Evolutionary conservation across 2,329 filamentous ascomycete genomes (phyloP), one percentile per base, ranked within the genome.

Genomic region (Cyphellophora attinorum): DNA sequence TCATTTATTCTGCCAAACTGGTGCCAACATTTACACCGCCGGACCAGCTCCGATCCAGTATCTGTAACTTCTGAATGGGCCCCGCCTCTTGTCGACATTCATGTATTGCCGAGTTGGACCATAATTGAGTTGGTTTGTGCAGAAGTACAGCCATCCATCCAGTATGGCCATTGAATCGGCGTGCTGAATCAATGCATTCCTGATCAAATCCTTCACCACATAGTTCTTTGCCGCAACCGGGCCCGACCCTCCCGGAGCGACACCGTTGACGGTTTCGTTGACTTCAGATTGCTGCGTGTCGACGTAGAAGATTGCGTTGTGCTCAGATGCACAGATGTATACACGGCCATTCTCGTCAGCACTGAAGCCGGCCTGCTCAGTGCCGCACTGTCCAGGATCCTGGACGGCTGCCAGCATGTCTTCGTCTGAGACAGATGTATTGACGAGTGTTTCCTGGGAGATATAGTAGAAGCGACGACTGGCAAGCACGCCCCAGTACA

Each of bases 231-330:
- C 45, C 6, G 48, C 39, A 12, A 63, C 52, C 1, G 48, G 47
- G 11, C 29, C 23, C 5, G 37, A 5, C 2, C 57, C 57, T 12
- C 56, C 57, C 15, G 54, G 43, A 3, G 47, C 39, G 5, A 52
- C 41, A 0, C 53, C 55, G 33, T 63, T 59, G 11, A 62, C 51
- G 8, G 53, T 53, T 36, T 51, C 45, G 10, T 54, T 54, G 11
- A 56, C 47, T 34, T 57, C 45, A 2, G 50, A 46, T 39, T 58
- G 53, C 12, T 52, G 41, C 3, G 57, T 61, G 37, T 62, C 55
- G 31, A 63, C 57, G 34, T 64, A 62, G 46, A 59, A 61, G 25
- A 64, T 61, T 4, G 61, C 57, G 37, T 65, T 65, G 28, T 64
- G 61, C 45, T 65, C 61, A 34, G 51, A 56, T 5, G 60, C 59